Base-by-base conservation (phyloP, 2,329 filamentous ascomycete species). In the Tolypocladium ovalisporum region DNA sequence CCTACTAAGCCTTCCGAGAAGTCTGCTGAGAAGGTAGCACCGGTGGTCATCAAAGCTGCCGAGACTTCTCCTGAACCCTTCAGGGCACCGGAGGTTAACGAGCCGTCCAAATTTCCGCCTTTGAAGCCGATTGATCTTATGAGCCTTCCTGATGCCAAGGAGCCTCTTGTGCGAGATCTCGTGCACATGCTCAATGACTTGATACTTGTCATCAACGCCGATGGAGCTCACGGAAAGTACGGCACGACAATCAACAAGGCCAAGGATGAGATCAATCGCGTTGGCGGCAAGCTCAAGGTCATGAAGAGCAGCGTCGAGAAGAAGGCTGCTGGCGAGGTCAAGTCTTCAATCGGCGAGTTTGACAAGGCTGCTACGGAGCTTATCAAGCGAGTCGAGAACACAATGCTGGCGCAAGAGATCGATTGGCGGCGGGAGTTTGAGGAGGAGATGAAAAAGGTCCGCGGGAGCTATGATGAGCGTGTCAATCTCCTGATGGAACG, bases 161-260 rank as follows among this genome's bases (percentile, higher is more conserved):
- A 97, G 70, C 89, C 90, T 34, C 82, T 96, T 39, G 89, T 97
- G 27, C 91, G 97, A 73, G 90, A 97, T 67, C 79, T 99, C 7
- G 90, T 96, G 59, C 93, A 90, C 76, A 93, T 96, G 75, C 81
- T 99, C 65, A 99, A 99, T 75, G 90, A 96, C 72, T 87, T 99
- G 66, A 96, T 99, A 68, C 86, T 89, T 10, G 90, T 95, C 52
- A 86, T 97, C 70, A 96, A 97, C 71, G 88, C 89, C 58, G 93
- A 96, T 70, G 84, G 87, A 60, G 84, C 89, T 58, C 83, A 87
- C 61, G 81, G 81, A 64, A 90, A 88, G 71, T 96, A 94, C 74
- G 85, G 84, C 55, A 81, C 83, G 3, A 87, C 90, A 1, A 85
- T 99, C 58, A 77, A 81, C 64, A 92, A 94, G 77, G 92, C 93